Evolutionary conservation across 441 rosid genomes (phyloP).

Genomic region (Erodium texanum): DNA sequence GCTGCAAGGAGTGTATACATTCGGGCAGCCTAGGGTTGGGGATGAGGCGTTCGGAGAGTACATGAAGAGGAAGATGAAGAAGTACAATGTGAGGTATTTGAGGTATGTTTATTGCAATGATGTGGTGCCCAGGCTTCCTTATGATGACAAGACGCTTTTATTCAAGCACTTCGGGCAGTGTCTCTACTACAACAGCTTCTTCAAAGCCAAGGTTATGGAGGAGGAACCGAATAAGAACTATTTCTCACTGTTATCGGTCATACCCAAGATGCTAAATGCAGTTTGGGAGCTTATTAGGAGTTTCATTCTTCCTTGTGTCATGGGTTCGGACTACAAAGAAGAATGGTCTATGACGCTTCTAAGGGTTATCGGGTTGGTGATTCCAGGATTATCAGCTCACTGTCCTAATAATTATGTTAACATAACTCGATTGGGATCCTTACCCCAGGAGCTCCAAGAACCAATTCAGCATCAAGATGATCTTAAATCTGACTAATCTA

Average conservation of each 20-base stretch:
- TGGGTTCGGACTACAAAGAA: constrained; percentile 48
- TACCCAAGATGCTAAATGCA: constrained; percentile 31
- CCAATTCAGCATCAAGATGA: not conserved
- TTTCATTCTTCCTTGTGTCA: constrained; percentile 29
- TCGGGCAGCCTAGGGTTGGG: constrained; percentile 74
- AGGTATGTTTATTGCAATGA: constrained; percentile 59
- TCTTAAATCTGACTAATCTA: not conserved
- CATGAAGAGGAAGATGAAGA: constrained; percentile 34
- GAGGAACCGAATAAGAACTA: constrained; percentile 52
- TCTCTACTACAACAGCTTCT: constrained; percentile 37
- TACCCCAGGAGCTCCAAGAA: constrained; percentile 11
- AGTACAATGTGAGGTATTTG: constrained; percentile 24
- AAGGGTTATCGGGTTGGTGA: constrained; percentile 40
- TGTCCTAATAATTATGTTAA: constrained; percentile 53
- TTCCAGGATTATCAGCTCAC: constrained; percentile 60
- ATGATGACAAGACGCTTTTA: constrained; percentile 41
- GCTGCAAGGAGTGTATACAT: constrained; percentile 47
- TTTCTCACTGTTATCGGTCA: constrained; percentile 25
- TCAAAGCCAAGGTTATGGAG: constrained; percentile 38
- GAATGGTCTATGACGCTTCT: constrained; percentile 30
- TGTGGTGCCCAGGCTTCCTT: constrained; percentile 62
- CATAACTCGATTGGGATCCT: constrained; percentile 34
- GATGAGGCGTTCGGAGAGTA: constrained; percentile 37
- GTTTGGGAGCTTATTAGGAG: constrained; percentile 49
- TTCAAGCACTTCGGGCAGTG: constrained; percentile 69